Percentiles rank a stretch among this genome's conserved stretches.
Evolutionary conservation across 2,329 filamentous ascomycete species (phyloP).

Genomic region (Capronia americana): DNA sequence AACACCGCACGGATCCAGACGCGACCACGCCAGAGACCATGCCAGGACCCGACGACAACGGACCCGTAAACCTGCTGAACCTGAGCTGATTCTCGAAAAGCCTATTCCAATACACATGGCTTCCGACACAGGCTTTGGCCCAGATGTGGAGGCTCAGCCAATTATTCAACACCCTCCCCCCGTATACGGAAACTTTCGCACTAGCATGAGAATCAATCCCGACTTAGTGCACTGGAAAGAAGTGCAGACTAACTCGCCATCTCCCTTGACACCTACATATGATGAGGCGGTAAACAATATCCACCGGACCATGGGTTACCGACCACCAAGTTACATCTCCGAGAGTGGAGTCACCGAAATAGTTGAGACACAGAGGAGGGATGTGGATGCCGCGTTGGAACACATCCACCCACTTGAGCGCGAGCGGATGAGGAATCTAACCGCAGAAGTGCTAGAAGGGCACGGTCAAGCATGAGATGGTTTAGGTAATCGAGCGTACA

Average conservation of each 20-base stretch:
- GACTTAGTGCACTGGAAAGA: conserved; percentile 78
- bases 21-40: conserved; percentile 59
- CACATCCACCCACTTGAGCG: conserved; percentile 59
- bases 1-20: conserved; percentile 43
- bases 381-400: conserved; percentile 56
- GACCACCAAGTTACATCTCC: conserved; percentile 77
- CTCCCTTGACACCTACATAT: conserved; percentile 39
- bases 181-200: conserved; percentile 83
- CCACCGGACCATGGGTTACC: conserved; percentile 44
- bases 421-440: conserved; percentile 35
- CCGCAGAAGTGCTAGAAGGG: conserved; percentile 32
- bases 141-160: conserved; percentile 50
- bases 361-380: conserved; percentile 69
- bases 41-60: conserved; percentile 62
- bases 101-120: conserved; percentile 80
- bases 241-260: conserved; percentile 52
- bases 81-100: conserved; percentile 56
- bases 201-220: conserved; percentile 81
- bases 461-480: neutral
- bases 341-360: conserved; percentile 78
- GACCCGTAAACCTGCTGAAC: conserved; percentile 44
- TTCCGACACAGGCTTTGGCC: conserved; percentile 72
- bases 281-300: conserved; percentile 36
- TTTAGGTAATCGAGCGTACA: no score
- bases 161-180: conserved; percentile 69